Evolutionary conservation across 192 early-diverging fungal genomes (phyloP).

Genomic region (Backusella westeae): DNA sequence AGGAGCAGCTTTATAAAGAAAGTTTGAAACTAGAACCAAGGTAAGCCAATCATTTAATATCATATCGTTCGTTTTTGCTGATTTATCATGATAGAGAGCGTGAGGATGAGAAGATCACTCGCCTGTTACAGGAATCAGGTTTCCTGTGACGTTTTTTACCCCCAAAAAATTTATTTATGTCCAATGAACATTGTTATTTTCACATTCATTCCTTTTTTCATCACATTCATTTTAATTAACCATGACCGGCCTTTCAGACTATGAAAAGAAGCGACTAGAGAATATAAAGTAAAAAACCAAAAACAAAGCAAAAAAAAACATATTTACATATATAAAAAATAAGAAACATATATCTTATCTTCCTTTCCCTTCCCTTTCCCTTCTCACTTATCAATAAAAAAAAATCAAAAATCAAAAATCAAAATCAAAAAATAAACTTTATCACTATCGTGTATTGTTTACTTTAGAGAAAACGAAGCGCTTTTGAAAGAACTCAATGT

Average conservation of each 20-base stretch:
- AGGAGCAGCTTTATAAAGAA: conserved; percentile 77
- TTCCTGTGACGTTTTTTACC: conserved; percentile 54
- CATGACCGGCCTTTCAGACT: conserved; percentile 26
- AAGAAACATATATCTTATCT: not conserved
- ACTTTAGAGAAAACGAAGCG: conserved; percentile 20
- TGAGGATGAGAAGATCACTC: conserved; percentile 76
- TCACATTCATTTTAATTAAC: not conserved
- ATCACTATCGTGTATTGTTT: not conserved
- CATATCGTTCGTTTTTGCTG: not conserved
- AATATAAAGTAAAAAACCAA: conserved; percentile 32
- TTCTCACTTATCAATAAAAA: not conserved
- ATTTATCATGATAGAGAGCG: conserved; percentile 50
- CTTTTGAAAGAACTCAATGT: conserved; percentile 21
- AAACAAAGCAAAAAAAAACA: not conserved
- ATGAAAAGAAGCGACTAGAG: conserved; percentile 32
- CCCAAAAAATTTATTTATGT: not conserved
- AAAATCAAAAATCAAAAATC: not conserved
- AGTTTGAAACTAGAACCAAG: conserved; percentile 79
- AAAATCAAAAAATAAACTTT: not conserved
- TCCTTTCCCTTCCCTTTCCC: not conserved
- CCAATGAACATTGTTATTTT: not conserved
- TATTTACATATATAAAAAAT: not conserved
- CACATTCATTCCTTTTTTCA: not conserved
- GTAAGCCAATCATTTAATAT: conserved; percentile 14
- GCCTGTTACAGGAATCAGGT: conserved; percentile 71